These are phyloP conservation scores for Cercospora sp. DNA, from an alignment of 2,329 filamentous ascomycete species.

Conservation along the genomic window DNA sequence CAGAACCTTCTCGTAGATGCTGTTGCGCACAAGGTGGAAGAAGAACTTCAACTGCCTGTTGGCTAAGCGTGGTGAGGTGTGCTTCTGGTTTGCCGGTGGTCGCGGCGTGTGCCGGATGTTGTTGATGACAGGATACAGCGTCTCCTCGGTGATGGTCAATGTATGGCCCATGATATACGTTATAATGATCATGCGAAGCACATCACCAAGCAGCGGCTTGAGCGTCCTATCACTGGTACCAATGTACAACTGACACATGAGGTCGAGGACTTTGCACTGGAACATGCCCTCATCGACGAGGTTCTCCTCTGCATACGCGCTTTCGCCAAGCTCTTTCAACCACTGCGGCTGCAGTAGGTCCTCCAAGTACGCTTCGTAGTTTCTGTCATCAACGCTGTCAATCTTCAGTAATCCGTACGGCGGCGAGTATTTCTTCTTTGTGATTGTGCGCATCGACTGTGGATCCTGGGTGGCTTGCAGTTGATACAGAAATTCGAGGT, in stretches of 20 bases:
- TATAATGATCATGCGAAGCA: constrained; percentile 49
- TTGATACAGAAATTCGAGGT: constrained; percentile 43
- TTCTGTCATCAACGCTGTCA: constrained; percentile 46
- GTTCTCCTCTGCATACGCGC: constrained; percentile 49
- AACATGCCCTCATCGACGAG: constrained; percentile 42
- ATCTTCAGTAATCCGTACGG: constrained; percentile 50
- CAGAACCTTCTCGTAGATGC: constrained; percentile 46
- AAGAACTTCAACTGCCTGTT: constrained; percentile 54
- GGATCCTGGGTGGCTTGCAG: constrained; percentile 46
- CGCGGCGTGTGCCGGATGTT: constrained; percentile 42
- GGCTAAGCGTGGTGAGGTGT: constrained; percentile 46
- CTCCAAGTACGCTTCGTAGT: constrained; percentile 49
- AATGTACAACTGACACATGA: constrained; percentile 41
- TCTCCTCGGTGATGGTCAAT: constrained; percentile 46
- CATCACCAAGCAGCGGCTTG: constrained; percentile 44
- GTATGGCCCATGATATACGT: constrained; percentile 54
- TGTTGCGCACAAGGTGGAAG: constrained; percentile 46
- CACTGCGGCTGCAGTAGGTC: constrained; percentile 44
- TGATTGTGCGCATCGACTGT: constrained; percentile 30
- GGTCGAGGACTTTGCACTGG: constrained; percentile 44
- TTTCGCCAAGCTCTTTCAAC: constrained; percentile 44
- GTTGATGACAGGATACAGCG: constrained; percentile 40
- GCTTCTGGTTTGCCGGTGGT: constrained; percentile 26
- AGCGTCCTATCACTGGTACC: constrained; percentile 37
- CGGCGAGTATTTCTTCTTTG: constrained; percentile 44